Percentiles rank a stretch among this genome's conserved stretches.
Conservation (phyloP, 208 protist genomes). For the Wallacemonas collosoma region DNA sequence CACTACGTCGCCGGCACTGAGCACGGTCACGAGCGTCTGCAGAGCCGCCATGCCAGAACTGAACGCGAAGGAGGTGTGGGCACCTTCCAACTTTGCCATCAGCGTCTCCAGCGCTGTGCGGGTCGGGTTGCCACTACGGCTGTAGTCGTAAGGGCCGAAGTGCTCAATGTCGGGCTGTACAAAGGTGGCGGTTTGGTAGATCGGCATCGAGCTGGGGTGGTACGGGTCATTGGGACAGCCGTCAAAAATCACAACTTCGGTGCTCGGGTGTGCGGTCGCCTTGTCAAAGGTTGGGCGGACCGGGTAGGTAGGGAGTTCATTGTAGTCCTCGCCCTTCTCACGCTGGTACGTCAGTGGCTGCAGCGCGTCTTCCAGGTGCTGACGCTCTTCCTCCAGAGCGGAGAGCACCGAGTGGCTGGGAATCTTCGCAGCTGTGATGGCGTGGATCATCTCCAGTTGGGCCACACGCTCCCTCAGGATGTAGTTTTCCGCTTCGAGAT, state of each 20-base stretch:
- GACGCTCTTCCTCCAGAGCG: slow-evolving; percentile 57
- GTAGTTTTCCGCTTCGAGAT: slow-evolving; percentile 53
- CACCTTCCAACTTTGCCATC: slow-evolving; percentile 91
- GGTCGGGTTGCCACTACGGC: slow-evolving; percentile 94
- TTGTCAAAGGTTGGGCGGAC: slow-evolving; percentile 77
- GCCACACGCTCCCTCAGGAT: slow-evolving; percentile 45
- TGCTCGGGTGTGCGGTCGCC: slow-evolving; percentile 59
- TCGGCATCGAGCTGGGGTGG: slow-evolving; percentile 85
- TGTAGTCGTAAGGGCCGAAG: slow-evolving; percentile 93
- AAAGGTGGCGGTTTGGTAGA: slow-evolving; percentile 93
- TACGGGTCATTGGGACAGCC: slow-evolving; percentile 90
- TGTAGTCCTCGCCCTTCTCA: slow-evolving; percentile 40
- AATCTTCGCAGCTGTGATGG: slow-evolving; percentile 46
- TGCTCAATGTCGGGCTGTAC: slow-evolving; percentile 82
- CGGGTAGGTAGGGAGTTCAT: slow-evolving; percentile 72
- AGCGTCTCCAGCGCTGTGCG: slow-evolving; percentile 89
- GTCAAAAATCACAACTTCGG: slow-evolving; percentile 84
- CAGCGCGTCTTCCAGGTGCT: slow-evolving; percentile 44
- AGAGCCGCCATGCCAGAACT: slow-evolving; percentile 86
- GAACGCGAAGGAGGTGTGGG: slow-evolving; percentile 89
- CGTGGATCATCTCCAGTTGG: slow-evolving; percentile 58
- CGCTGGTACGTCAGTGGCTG: slow-evolving; percentile 42
- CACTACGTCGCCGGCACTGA: slow-evolving; percentile 76
- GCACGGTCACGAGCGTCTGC: slow-evolving; percentile 81
- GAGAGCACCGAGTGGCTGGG: slow-evolving; percentile 43